These are phyloP conservation scores for Casuarina equisetifolia DNA, from an alignment of 306 rosid genomes.

Conservation along the genomic window DNA sequence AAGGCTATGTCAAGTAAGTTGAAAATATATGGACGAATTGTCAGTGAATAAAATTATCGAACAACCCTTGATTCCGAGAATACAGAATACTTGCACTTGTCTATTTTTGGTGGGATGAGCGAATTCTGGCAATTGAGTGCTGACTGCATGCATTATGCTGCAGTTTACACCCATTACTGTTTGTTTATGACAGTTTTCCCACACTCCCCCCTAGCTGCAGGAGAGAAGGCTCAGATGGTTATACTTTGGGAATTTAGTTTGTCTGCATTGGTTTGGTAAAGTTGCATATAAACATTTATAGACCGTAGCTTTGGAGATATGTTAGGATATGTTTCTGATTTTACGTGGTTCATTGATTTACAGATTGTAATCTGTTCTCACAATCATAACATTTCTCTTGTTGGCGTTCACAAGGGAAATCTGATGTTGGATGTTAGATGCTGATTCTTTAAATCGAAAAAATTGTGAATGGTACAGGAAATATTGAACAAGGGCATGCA, in stretches of 20 bases:
- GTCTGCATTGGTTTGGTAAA: background rate
- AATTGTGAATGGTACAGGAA: background rate
- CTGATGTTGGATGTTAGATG: background rate
- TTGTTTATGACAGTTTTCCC: background rate
- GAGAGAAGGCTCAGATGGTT: background rate
- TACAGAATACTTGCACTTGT: background rate
- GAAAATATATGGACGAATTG: background rate
- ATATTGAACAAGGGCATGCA: background rate
- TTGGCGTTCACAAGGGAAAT: background rate
- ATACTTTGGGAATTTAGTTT: background rate
- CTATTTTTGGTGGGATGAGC: background rate
- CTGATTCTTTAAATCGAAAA: background rate
- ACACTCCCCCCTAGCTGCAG: too few species aligned
- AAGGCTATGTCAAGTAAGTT: background rate
- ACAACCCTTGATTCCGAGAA: background rate
- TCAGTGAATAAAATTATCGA: background rate
- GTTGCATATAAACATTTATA: background rate
- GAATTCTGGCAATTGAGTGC: background rate
- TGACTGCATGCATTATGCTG: background rate
- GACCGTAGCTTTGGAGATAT: background rate
- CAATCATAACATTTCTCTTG: background rate
- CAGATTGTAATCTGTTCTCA: background rate
- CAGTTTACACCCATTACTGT: background rate
- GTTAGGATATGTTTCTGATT: background rate
- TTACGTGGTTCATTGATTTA: background rate